phyloP scores from a whole-genome alignment of 2,329 filamentous ascomycete species.

The Phaeophleospora eucalypticola region DNA sequence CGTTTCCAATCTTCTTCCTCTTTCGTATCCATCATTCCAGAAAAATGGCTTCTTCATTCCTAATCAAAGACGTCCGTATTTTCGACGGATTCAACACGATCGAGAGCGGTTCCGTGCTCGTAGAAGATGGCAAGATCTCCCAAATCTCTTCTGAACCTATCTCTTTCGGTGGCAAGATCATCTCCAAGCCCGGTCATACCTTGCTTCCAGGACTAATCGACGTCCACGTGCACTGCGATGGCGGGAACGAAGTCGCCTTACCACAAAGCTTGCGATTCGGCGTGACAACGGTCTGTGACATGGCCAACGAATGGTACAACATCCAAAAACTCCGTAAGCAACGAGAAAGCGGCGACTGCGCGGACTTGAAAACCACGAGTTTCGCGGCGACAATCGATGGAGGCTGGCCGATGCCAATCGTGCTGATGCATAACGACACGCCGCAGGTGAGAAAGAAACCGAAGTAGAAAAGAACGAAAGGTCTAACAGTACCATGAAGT shows the following conservation, averaged over 20 bases:
- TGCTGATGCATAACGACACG: conserved; percentile 37
- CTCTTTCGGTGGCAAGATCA: conserved; percentile 24
- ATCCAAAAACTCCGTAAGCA: conserved; percentile 32
- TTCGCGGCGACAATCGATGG: conserved; percentile 49
- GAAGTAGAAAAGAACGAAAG: not conserved
- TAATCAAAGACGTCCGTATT: conserved; percentile 43
- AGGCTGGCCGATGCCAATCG: conserved; percentile 49
- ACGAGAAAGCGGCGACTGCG: conserved; percentile 34
- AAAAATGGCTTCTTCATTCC: conserved; percentile 33
- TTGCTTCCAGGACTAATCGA: conserved; percentile 51
- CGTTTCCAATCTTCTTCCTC: not conserved
- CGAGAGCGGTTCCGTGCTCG: conserved; percentile 38
- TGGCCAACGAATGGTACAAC: conserved; percentile 37
- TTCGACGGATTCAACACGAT: conserved; percentile 46
- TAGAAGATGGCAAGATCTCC: conserved; percentile 41
- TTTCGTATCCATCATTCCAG: not conserved
- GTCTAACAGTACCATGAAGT: conserved; percentile 19
- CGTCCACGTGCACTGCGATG: conserved; percentile 47
- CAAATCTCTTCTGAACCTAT: conserved; percentile 19
- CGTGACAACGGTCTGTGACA: conserved; percentile 49
- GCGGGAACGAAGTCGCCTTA: conserved; percentile 38
- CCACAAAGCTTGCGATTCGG: conserved; percentile 48
- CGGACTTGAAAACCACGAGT: conserved; percentile 49
- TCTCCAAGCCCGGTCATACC: conserved; percentile 46
- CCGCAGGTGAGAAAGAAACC: conserved; percentile 22